Evolutionary conservation across 2,329 filamentous ascomycete genomes (phyloP), one percentile per base, ranked within the genome.

Genomic region (Apiospora kogelbergensis): DNA sequence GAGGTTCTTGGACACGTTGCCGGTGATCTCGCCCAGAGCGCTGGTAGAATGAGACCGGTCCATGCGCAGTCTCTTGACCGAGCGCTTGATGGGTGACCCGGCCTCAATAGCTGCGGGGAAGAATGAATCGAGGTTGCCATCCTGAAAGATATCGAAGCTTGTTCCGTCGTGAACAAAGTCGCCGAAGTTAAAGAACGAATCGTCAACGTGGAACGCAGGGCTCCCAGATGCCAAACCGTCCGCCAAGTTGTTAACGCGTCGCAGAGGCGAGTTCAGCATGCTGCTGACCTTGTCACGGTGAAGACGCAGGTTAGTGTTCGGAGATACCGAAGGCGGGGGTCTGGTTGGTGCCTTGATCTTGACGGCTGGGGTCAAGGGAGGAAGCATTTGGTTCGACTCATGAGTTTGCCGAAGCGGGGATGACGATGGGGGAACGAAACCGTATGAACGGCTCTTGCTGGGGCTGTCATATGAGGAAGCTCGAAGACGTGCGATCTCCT

Each of bases 381-480:
- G 90, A 5, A 91, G 85, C 83, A 91, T 88, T 74, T 91, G 88
- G 48, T 83, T 85, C 41, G 81, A 75, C 65, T 89, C 87, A 44
- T 91, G 88, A 17, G 81, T 75, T 65, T 89, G 88, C 44, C 91
- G 88, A 17, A 92, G 79, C 2, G 92, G 92, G 2, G 92, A 94
- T 1, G 92, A 94, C 2, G 90, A 91, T 22, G 83, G 78, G 10
- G 87, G 86, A 44, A 85, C 80, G 67, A 84, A 83, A 6, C 81
- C 84, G 70, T 85, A 83, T 15, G 87, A 85, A 53, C 90, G 86
- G 74, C 83, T 81, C 81, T 93, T 94, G 65, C 90, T 93, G 5
- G 96, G 96, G 76, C 95, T 98, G 76, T 97, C 95, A 75, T 95
- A 95, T 1, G 94, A 97, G 1, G 95, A 98, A 71, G 93, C 93